These are phyloP conservation scores for Babjeviella inositovora DNA, from an alignment of 805 yeast genomes.

Conservation along the genomic window DNA sequence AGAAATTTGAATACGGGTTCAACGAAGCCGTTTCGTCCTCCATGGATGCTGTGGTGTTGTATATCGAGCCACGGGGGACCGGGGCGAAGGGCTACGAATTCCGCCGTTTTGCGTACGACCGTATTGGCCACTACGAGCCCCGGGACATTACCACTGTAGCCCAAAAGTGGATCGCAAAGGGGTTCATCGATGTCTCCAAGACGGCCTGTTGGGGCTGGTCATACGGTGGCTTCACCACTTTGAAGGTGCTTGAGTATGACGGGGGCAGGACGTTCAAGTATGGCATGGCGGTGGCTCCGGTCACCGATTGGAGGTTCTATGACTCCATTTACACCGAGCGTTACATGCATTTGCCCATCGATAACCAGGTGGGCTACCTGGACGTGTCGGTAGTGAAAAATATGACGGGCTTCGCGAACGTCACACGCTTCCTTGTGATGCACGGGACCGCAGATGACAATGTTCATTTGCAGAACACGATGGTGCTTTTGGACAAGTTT, in stretches of 20 bases:
- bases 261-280: slow-evolving; percentile 44
- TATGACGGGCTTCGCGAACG: slow-evolving; percentile 19
- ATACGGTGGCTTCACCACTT: slow-evolving; percentile 67
- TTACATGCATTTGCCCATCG: slow-evolving; percentile 42
- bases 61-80: slow-evolving; percentile 72
- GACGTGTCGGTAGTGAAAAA: slow-evolving; percentile 25
- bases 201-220: slow-evolving; percentile 85
- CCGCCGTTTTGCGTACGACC: slow-evolving; percentile 34
- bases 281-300: slow-evolving; percentile 79
- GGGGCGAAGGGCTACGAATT: slow-evolving; percentile 66
- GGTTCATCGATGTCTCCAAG: slow-evolving; percentile 30
- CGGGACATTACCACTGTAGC: slow-evolving; percentile 42
- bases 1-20: slow-evolving; percentile 30
- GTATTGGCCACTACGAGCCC: slow-evolving; percentile 67
- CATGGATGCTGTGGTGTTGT: slow-evolving; percentile 42
- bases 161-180: slow-evolving; percentile 27
- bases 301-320: slow-evolving; percentile 61
- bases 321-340: slow-evolving; percentile 74
- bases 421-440: slow-evolving; percentile 46
- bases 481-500: slow-evolving; percentile 42
- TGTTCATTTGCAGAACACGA: slow-evolving; percentile 63
- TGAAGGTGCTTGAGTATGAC: slow-evolving; percentile 62
- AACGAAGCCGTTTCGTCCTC: slow-evolving; percentile 43
- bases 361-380: slow-evolving; percentile 30
- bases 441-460: slow-evolving; percentile 82